Conservation (phyloP, 2,329 filamentous ascomycete genomes). For the Colletotrichum horii region DNA sequence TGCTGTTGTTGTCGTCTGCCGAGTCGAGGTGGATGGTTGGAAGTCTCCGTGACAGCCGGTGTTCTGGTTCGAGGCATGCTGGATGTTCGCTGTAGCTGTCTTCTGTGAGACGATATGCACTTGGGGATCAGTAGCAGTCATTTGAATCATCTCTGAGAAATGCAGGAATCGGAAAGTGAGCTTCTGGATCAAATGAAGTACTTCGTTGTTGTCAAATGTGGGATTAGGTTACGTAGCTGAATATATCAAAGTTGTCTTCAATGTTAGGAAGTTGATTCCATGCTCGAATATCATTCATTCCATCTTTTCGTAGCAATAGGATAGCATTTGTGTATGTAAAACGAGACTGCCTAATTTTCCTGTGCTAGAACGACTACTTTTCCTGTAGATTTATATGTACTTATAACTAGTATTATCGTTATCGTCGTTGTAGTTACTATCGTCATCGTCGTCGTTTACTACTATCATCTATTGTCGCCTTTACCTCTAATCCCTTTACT, state of each 20-base stretch:
- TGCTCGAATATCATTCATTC: background rate
- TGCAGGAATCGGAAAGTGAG: background rate
- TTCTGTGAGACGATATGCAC: background rate
- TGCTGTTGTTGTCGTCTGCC: background rate
- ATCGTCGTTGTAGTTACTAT: background rate
- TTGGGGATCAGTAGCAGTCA: fast-evolving
- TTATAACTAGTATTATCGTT: background rate
- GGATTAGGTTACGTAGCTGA: background rate
- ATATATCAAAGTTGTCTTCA: fast-evolving
- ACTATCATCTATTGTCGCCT: background rate
- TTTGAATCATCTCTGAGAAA: background rate
- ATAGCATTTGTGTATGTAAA: fast-evolving
- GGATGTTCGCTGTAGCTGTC: background rate
- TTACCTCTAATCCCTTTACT: background rate
- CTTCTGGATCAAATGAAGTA: background rate
- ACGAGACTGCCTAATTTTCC: background rate
- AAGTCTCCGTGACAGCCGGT: background rate
- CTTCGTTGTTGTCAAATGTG: background rate
- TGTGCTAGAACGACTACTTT: fast-evolving
- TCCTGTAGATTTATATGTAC: too few relatives aligned
- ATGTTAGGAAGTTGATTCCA: background rate
- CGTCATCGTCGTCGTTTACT: background rate
- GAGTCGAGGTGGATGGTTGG: background rate
- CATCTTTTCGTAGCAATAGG: fast-evolving
- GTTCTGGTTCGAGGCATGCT: background rate